phyloP scores from a whole-genome alignment of 148 eudicot species.

The Arctostaphylos glauca region DNA sequence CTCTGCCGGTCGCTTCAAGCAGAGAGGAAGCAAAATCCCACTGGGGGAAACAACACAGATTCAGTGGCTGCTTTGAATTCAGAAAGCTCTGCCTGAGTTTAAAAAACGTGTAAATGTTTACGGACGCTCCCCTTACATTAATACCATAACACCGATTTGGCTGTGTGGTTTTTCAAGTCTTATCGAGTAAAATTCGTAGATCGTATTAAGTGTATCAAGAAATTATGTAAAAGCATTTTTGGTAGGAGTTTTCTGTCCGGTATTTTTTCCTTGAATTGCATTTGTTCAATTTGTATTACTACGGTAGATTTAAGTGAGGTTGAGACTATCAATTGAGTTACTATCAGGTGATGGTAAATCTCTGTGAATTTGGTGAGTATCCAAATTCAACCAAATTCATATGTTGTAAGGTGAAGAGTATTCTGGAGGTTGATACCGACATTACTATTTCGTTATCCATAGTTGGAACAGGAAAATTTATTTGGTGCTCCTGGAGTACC shows the following conservation, averaged over 20 bases:
- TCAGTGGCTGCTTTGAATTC: slow-evolving; percentile 29
- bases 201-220: not conserved
- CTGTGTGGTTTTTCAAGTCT: not conserved
- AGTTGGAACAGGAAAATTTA: too few relatives aligned
- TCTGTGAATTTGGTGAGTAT: too few relatives aligned
- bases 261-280: not conserved
- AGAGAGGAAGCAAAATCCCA: slow-evolving; percentile 66
- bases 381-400: too few relatives aligned
- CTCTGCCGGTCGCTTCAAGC: slow-evolving; percentile 90
- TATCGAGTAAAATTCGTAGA: not conserved
- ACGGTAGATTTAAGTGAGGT: not conserved
- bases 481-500: too few relatives aligned
- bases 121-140: not conserved
- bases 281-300: slow-evolving; percentile 4
- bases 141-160: not conserved
- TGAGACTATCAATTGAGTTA: not conserved
- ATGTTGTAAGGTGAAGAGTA: too few relatives aligned
- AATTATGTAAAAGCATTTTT: slow-evolving; percentile 7
- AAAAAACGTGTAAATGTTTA: not conserved
- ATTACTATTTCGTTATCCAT: too few relatives aligned
- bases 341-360: too few relatives aligned
- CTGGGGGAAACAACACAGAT: slow-evolving; percentile 32
- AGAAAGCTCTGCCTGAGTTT: not conserved
- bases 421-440: too few relatives aligned
- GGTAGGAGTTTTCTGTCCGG: not conserved